These are phyloP conservation scores for Cryptococcus neoformans DNA, from an alignment of 1,284 basidiomycete genomes.

Conservation along the genomic window DNA sequence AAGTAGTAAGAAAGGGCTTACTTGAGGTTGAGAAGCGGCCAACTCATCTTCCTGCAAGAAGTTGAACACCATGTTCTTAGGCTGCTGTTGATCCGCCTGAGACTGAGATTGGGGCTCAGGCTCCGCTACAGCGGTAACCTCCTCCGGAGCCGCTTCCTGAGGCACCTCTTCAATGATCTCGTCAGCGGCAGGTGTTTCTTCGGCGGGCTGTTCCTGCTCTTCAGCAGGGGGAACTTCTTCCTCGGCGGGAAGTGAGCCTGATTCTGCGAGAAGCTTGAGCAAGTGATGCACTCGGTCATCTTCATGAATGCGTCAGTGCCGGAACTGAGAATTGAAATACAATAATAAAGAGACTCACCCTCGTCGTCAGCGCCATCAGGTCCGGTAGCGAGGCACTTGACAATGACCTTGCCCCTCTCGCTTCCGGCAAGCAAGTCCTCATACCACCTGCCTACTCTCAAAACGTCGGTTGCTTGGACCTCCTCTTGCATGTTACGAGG, in stretches of 20 bases:
- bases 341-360: conserved; percentile 20
- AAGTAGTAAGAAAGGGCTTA: not conserved
- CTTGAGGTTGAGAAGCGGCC: not conserved
- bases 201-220: conserved; percentile 1
- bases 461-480: conserved; percentile 42
- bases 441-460: conserved; percentile 39
- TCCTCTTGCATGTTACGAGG: conserved; percentile 42
- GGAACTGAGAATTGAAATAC: not conserved
- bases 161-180: not conserved
- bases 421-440: conserved; percentile 35
- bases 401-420: conserved; percentile 21
- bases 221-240: not conserved
- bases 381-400: conserved; percentile 23
- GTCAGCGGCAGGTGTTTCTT: not conserved
- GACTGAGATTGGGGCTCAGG: not conserved
- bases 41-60: conserved; percentile 47
- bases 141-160: not conserved
- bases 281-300: conserved; percentile 40
- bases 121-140: not conserved
- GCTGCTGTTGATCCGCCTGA: not conserved
- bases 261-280: conserved; percentile 23
- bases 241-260: conserved; percentile 5
- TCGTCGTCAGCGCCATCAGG: conserved; percentile 32
- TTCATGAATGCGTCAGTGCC: conserved; percentile 1
- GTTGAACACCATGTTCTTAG: conserved; percentile 21